Evolutionary conservation across 345 rosid genomes (phyloP), one percentile per base, ranked within the genome.

Genomic region (Eutrema yunnanense): DNA sequence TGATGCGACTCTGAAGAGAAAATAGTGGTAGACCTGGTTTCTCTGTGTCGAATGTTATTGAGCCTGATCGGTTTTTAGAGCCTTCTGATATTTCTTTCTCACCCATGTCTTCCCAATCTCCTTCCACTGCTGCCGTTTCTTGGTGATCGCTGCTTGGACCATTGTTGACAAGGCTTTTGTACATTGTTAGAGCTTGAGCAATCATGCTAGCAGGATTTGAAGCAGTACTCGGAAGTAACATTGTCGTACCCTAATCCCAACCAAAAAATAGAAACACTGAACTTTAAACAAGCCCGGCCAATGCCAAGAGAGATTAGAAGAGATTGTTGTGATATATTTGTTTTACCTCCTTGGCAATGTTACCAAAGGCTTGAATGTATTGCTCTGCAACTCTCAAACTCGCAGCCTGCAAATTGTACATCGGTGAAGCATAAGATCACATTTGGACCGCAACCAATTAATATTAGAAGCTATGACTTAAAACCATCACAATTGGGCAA

Each of bases 321-420:
- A 26, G 11, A 69, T 6, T 61, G 27, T 16, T 30, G 14, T 22
- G 22, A 12, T 12, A 8, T 11, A 38, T 49, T 22, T 32, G 37
- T 52, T 81, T 37, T 81, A 92, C 97, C 94, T 90, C 84, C 82
- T 95, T 92, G 65, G 99, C 99, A 78, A 95, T 92, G 58, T 95
- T 86, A 67, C 99, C 69, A 27, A 92, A 95, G 59, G 99, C 97
- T 3, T 84, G 84, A 65, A 92, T 72, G 65, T 95, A 95, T 68
- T 88, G 96, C 71, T 90, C 97, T 30, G 98, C 96, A 73, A 92
- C 72, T 79, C 84, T 92, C 80, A 77, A 65, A 71, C 96, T 90
- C 37, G 97, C 99, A 6, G 99, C 96, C 98, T 95, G 88, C 72
- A 79, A 33, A 70, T 63, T 41, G 63, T 29, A 73, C 41, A 76